Conservation (phyloP, 1,284 basidiomycete species). For the Ustilago shanxiensis region DNA sequence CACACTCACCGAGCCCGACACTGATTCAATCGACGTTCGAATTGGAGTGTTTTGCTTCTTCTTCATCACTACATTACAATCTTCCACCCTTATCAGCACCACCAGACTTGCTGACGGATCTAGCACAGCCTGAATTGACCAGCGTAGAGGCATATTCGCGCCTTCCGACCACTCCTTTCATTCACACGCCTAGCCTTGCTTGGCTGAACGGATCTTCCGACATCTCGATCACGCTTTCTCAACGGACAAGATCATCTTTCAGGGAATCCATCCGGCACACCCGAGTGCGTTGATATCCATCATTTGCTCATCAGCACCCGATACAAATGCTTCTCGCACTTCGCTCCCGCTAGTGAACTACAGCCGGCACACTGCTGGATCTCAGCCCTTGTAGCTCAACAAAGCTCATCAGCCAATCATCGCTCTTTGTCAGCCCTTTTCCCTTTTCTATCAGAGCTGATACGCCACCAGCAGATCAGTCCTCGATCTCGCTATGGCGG, state of each 20-base stretch:
- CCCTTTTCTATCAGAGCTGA: neutral
- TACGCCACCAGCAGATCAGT: neutral
- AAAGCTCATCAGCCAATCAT: neutral
- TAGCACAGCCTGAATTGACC: neutral
- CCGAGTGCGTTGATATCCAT: neutral
- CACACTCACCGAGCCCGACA: neutral
- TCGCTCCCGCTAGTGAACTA: neutral
- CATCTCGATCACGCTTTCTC: neutral
- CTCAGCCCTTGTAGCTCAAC: neutral
- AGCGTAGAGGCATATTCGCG: neutral
- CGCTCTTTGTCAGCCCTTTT: neutral
- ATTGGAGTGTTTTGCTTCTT: too few species aligned
- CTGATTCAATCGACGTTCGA: conserved; percentile 1
- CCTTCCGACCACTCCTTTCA: neutral
- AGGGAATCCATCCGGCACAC: neutral
- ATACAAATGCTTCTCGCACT: conserved; percentile 9
- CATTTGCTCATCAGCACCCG: neutral
- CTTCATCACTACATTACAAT: neutral
- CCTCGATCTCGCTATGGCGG: conserved; percentile 31
- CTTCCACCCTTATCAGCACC: neutral
- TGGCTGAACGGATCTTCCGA: neutral
- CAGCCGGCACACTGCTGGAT: conserved; percentile 2
- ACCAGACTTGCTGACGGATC: neutral
- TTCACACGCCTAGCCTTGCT: neutral
- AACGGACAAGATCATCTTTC: neutral